These are phyloP conservation scores for Daldinia decipiens DNA, from an alignment of 495 filamentous ascomycete genomes.

Conservation along the genomic window DNA sequence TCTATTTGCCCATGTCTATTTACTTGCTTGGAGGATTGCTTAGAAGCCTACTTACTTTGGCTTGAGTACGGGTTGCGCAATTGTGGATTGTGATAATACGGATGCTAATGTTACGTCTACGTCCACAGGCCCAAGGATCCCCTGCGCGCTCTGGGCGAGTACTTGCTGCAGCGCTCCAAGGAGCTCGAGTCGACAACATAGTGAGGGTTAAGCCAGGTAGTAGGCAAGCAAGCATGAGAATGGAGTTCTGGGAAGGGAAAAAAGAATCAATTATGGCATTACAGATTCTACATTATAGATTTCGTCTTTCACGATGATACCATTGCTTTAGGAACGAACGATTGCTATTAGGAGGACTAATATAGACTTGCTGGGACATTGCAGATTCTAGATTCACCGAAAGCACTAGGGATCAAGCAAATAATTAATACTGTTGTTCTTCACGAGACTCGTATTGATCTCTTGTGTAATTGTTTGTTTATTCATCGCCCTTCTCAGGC, in stretches of 20 bases:
- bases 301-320: conserved; percentile 38
- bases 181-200: conserved; percentile 67
- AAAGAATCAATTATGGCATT: conserved; percentile 21
- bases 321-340: conserved; percentile 28
- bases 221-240: neutral
- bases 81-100: neutral
- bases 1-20: too few species aligned
- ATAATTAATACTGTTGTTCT: conserved; percentile 11
- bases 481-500: conserved; percentile 41
- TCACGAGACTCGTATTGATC: conserved; percentile 36
- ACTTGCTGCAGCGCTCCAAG: conserved; percentile 79
- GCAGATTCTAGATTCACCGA: neutral
- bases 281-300: conserved; percentile 16
- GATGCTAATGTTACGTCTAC: conserved; percentile 4
- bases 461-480: conserved; percentile 36
- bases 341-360: conserved; percentile 1
- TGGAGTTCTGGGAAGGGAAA: conserved; percentile 40
- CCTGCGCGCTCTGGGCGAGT: conserved; percentile 85
- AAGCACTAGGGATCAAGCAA: neutral
- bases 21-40: too few species aligned
- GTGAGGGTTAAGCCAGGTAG: neutral
- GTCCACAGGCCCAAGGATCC: conserved; percentile 78
- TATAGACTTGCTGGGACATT: neutral
- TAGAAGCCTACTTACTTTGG: neutral
- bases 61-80: neutral